Evolutionary conservation across 2,329 filamentous ascomycete species (phyloP).

Genomic region (Penicillium sp.): DNA sequence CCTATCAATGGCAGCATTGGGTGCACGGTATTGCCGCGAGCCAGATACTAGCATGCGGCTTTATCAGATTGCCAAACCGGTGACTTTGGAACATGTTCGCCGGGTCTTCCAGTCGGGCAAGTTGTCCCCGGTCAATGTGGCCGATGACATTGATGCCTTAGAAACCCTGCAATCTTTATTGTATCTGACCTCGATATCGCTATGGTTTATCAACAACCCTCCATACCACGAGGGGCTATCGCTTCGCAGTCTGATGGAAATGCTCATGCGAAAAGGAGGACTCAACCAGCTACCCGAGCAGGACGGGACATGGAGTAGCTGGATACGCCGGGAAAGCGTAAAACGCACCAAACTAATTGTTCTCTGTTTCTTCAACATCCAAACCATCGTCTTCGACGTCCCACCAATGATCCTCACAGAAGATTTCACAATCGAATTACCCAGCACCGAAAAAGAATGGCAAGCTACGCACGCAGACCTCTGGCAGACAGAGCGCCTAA

Average conservation of each 20-base stretch:
- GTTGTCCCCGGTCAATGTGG: conserved; percentile 10
- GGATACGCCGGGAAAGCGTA: conserved; percentile 31
- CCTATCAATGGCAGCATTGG: conserved; percentile 33
- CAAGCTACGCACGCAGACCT: conserved; percentile 23
- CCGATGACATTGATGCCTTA: conserved; percentile 26
- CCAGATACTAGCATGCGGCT: conserved; percentile 34
- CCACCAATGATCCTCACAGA: conserved; percentile 33
- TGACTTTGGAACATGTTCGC: conserved; percentile 34
- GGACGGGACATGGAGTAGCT: conserved; percentile 35
- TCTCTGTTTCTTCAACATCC: conserved; percentile 37
- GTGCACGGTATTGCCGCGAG: conserved; percentile 34
- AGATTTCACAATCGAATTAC: conserved; percentile 32
- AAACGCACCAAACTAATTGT: conserved; percentile 36
- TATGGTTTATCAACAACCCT: conserved; percentile 34
- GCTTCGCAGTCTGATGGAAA: conserved; percentile 31
- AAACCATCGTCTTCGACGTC: conserved; percentile 37
- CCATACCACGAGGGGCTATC: conserved; percentile 31
- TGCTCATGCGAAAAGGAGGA: conserved; percentile 28
- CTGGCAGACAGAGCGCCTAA: conserved; percentile 28
- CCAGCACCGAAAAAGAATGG: conserved; percentile 35
- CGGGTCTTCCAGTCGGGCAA: conserved; percentile 27
- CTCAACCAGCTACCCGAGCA: conserved; percentile 29
- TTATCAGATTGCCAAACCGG: conserved; percentile 32
- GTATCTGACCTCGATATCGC: conserved; percentile 29
- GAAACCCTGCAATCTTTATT: conserved; percentile 32